Conservation (phyloP, 768 basidiomycete species). For the Chiua virens region DNA sequence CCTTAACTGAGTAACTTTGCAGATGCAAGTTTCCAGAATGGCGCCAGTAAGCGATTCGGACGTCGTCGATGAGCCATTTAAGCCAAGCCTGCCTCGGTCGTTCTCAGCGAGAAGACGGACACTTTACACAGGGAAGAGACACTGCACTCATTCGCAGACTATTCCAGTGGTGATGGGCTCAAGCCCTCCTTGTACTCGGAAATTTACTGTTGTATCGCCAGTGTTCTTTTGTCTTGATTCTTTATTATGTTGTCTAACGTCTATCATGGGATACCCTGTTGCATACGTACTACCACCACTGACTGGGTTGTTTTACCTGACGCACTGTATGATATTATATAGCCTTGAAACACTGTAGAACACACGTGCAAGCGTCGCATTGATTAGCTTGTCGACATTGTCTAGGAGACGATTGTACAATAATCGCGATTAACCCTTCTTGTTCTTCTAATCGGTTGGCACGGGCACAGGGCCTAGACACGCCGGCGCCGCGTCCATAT, state of each 20-base stretch:
- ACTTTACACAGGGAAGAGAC: conserved; percentile 37
- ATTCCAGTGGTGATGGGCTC: conserved; percentile 41
- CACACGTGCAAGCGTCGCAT: too few relatives aligned
- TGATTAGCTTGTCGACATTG: conserved; percentile 4
- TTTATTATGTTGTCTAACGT: conserved; percentile 28
- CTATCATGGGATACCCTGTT: conserved; percentile 36
- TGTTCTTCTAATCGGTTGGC: conserved; percentile 3
- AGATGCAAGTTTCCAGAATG: conserved; percentile 71
- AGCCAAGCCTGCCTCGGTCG: conserved; percentile 31
- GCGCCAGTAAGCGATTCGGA: conserved; percentile 46
- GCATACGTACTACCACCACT: conserved; percentile 36
- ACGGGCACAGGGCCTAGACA: too few relatives aligned
- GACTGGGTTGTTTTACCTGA: conserved; percentile 28
- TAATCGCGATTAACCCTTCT: not conserved
- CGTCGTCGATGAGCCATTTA: conserved; percentile 43
- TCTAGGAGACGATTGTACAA: not conserved
- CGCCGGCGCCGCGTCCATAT: not conserved
- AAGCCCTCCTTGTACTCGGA: conserved; percentile 18
- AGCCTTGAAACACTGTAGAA: not conserved
- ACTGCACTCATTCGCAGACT: conserved; percentile 49
- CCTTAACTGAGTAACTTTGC: conserved; percentile 5
- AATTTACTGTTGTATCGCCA: conserved; percentile 30
- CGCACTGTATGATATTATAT: conserved; percentile 26
- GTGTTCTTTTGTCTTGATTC: conserved; percentile 21
- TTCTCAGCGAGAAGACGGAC: conserved; percentile 33